Evolutionary conservation across 2,329 filamentous ascomycete genomes (phyloP), one percentile per base, ranked within the genome.

Genomic region (Alternaria viburni): DNA sequence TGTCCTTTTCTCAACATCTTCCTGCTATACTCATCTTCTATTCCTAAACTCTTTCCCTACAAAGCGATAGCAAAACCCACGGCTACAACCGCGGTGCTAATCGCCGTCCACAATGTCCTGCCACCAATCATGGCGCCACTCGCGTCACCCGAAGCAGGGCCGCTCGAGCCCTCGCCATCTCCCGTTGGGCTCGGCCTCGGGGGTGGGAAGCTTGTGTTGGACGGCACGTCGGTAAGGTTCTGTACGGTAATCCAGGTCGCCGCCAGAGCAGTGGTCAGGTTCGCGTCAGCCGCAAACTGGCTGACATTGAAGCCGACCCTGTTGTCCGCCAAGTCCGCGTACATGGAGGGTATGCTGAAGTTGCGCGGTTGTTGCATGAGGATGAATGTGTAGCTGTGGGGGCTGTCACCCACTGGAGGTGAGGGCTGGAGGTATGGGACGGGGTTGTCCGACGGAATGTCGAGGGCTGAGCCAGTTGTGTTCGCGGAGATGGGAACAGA

Each of bases 161-260:
- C 51, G 8, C 36, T 41, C 28, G 26, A 32, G 15, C 41, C 36
- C 4, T 36, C 26, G 41, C 28, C 46, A n/a, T 54, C 45, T 6
- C 60, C 61, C 43, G 62, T 70, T 47, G 61, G 58, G 17, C 69
- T 72, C 17, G 69, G 59, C 47, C 68, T 61, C 19, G 69, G 54
- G 10, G 72, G 68, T 12, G 72, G 56, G 66, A 51, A 69, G 72
- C 13, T 65, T 70, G 56, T 50, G 15, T 21, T 68, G 47, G 68
- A 69, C 13, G 70, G 51, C 11, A 58, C 65, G 9, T 67, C 73
- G 7, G 68, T 74, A 17, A 68, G 26, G 55, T 80, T 78, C 54
- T 78, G 71, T 11, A 80, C 81, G 21, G 64, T 65, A 50, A 83
- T 80, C 67, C 77, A 83, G 61, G 80, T 82, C 7, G 72, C 79